Percentiles rank a stretch among this genome's conserved stretches.
Evolutionary conservation across 768 basidiomycete species (phyloP).

Genomic region (Mycena olivaceomarginata): DNA sequence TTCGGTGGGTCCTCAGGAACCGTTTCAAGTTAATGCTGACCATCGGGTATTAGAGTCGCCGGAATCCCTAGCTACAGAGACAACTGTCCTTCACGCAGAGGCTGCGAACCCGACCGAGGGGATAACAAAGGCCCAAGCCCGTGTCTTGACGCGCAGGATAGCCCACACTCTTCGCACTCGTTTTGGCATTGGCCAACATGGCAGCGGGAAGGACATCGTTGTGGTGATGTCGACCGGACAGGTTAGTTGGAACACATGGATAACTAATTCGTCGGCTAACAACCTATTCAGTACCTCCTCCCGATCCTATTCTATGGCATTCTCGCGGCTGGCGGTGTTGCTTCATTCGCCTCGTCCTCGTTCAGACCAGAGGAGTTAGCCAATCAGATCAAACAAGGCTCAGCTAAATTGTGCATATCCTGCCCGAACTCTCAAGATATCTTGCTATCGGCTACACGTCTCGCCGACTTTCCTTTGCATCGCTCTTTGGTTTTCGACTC

Average conservation of each 20-base stretch:
- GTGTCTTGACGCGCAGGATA: slow-evolving; percentile 32
- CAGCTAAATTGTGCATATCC: slow-evolving; percentile 36
- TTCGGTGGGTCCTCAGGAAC: too few species aligned
- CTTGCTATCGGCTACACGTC: slow-evolving; percentile 25
- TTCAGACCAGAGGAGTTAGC: slow-evolving; percentile 32
- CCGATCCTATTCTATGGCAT: background rate
- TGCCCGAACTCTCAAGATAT: slow-evolving; percentile 17
- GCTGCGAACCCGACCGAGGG: slow-evolving; percentile 31
- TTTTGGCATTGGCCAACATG: slow-evolving; percentile 31
- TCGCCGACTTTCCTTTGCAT: slow-evolving; percentile 21
- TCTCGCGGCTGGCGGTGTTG: slow-evolving; percentile 40
- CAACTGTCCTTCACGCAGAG: slow-evolving; percentile 36
- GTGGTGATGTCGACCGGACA: slow-evolving; percentile 35
- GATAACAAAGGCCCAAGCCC: slow-evolving; percentile 35
- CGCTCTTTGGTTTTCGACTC: slow-evolving; percentile 36
- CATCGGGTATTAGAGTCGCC: slow-evolving; percentile 7
- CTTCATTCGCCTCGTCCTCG: slow-evolving; percentile 30
- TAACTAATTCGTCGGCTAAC: too few species aligned
- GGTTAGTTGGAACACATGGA: background rate
- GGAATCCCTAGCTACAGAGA: slow-evolving; percentile 9
- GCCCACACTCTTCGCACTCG: slow-evolving; percentile 34
- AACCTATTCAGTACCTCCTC: too few species aligned
- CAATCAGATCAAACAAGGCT: slow-evolving; percentile 28
- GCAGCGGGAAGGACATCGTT: slow-evolving; percentile 35
- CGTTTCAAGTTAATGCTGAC: too few species aligned